A percentile compares a stretch with the other conserved stretches of the same genome.
Evolutionary conservation across 331 rosid species (phyloP).

Genomic region (Acacia concinna): DNA sequence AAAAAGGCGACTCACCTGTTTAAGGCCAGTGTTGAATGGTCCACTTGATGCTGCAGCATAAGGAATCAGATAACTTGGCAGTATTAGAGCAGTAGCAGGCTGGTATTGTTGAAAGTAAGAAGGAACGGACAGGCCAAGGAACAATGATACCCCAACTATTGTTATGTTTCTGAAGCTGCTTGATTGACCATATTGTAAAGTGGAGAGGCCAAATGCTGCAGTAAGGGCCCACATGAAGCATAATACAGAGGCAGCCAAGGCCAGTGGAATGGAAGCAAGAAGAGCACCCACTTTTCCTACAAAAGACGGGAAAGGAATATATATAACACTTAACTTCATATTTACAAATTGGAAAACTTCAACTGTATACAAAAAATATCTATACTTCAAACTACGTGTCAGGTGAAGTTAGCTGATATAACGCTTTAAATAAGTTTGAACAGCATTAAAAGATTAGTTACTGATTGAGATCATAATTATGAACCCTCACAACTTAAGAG

Average conservation of each 20-base stretch:
- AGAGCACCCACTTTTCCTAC: conserved; percentile 95
- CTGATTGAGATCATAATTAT: background rate
- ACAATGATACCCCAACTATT: conserved; percentile 80
- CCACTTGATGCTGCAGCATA: conserved; percentile 89
- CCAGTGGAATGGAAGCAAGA: conserved; percentile 90
- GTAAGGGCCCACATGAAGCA: conserved; percentile 94
- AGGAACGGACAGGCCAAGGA: conserved; percentile 89
- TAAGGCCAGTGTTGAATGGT: conserved; percentile 63
- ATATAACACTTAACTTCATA: background rate
- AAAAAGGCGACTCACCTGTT: conserved; percentile 53
- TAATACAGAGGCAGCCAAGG: conserved; percentile 83
- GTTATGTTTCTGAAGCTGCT: conserved; percentile 79
- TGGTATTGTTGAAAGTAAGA: conserved; percentile 92
- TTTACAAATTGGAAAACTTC: background rate
- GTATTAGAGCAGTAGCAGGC: conserved; percentile 60
- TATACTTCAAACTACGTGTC: conserved; percentile 13
- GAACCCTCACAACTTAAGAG: background rate
- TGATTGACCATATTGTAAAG: conserved; percentile 70
- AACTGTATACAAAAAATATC: background rate
- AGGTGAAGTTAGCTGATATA: background rate
- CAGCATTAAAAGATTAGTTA: conserved; percentile 5
- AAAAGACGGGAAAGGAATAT: background rate
- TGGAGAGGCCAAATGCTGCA: conserved; percentile 74
- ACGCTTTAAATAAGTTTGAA: conserved; percentile 13
- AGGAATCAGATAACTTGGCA: conserved; percentile 86